A percentile compares a stretch with the other conserved stretches of the same genome.
Conservation (phyloP, 2,329 filamentous ascomycete genomes). For the Bertia moriformis region DNA sequence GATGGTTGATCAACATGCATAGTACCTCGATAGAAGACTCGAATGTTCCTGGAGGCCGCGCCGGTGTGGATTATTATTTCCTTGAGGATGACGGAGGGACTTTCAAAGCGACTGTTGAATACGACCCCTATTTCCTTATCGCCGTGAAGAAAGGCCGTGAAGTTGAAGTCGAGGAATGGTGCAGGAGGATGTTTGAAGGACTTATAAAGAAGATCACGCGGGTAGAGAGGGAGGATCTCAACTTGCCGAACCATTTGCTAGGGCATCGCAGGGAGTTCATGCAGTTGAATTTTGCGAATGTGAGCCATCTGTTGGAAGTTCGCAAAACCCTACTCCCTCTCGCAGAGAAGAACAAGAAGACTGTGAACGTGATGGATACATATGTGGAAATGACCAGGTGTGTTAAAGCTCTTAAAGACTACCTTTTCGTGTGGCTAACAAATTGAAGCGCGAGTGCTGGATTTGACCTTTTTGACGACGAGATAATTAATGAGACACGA, state of each 20-base stretch:
- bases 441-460: slow-evolving; percentile 52
- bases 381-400: slow-evolving; percentile 91
- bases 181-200: slow-evolving; percentile 61
- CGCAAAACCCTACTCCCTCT: slow-evolving; percentile 74
- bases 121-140: slow-evolving; percentile 90
- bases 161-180: slow-evolving; percentile 91
- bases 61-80: slow-evolving; percentile 94
- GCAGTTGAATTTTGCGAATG: slow-evolving; percentile 75
- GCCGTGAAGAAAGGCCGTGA: slow-evolving; percentile 80
- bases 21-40: slow-evolving; percentile 76
- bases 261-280: slow-evolving; percentile 82
- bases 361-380: slow-evolving; percentile 91
- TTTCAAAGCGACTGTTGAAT: slow-evolving; percentile 93
- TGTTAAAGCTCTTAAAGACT: slow-evolving; percentile 13
- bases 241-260: slow-evolving; percentile 87
- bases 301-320: slow-evolving; percentile 71
- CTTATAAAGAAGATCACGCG: slow-evolving; percentile 64
- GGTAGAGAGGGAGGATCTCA: slow-evolving; percentile 82
- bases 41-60: slow-evolving; percentile 67
- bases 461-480: slow-evolving; percentile 90
- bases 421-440: slow-evolving; percentile 4
- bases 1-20: slow-evolving; percentile 94
- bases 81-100: slow-evolving; percentile 75
- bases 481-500: slow-evolving; percentile 32
- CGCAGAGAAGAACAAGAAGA: slow-evolving; percentile 92